These are phyloP conservation scores for Calonectria naviculata DNA, from an alignment of 2,329 filamentous ascomycete species.

Conservation along the genomic window DNA sequence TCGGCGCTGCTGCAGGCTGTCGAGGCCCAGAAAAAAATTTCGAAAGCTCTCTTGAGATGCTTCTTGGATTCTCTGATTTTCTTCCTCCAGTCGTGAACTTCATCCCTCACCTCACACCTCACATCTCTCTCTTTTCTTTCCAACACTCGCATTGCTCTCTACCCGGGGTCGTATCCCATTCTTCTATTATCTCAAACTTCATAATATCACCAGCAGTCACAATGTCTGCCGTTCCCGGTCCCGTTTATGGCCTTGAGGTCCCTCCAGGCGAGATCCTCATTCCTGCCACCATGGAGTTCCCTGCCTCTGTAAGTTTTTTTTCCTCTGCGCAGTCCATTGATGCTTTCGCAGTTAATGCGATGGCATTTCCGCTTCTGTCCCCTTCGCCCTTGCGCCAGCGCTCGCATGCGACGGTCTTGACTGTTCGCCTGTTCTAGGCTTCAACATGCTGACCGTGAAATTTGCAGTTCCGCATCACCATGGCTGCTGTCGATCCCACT, in stretches of 20 bases:
- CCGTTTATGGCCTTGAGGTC: constrained; percentile 92
- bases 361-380: neutral
- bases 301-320: constrained; percentile 78
- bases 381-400: constrained; percentile 5
- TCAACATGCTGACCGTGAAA: constrained; percentile 30
- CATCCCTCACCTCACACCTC: constrained; percentile 22
- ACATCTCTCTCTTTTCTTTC: constrained; percentile 14
- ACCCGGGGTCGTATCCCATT: neutral
- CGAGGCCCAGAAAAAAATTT: constrained; percentile 47
- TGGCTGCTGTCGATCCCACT: constrained; percentile 96
- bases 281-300: constrained; percentile 81
- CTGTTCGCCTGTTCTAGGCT: neutral
- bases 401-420: neutral
- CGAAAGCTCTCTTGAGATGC: constrained; percentile 41
- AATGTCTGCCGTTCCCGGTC: constrained; percentile 75
- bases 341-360: neutral
- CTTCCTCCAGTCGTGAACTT: constrained; percentile 31
- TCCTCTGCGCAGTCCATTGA: neutral
- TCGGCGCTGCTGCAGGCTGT: constrained; percentile 10
- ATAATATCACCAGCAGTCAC: constrained; percentile 35
- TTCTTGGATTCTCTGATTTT: constrained; percentile 36
- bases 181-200: constrained; percentile 6
- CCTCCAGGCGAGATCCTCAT: constrained; percentile 86
- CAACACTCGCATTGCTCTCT: constrained; percentile 4
- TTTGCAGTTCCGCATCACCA: constrained; percentile 91